Evolutionary conservation across 768 basidiomycete species (phyloP).

Genomic region (Mycena metata): DNA sequence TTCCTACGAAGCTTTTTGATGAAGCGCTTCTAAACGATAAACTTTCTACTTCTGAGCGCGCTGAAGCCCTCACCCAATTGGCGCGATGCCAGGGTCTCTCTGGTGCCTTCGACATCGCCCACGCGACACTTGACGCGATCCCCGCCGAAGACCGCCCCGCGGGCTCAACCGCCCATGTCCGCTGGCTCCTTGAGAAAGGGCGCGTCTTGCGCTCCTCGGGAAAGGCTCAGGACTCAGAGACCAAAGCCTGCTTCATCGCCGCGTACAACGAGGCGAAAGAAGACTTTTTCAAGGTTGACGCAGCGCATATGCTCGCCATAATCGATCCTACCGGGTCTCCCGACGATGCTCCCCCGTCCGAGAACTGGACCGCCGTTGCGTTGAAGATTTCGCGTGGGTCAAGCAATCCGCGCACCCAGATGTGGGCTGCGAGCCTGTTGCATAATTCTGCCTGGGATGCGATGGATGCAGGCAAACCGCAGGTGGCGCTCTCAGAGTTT

Average conservation of each 20-base stretch:
- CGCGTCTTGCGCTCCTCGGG: constrained; percentile 35
- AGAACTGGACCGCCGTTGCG: constrained; percentile 28
- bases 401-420: constrained; percentile 21
- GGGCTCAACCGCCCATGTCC: constrained; percentile 17
- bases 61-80: constrained; percentile 33
- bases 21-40: constrained; percentile 25
- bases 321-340: constrained; percentile 21
- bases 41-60: constrained; percentile 28
- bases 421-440: constrained; percentile 31
- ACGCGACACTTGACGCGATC: constrained; percentile 30
- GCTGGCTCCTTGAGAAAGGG: constrained; percentile 36
- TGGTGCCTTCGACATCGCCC: constrained; percentile 22
- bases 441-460: constrained; percentile 33
- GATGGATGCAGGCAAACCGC: constrained; percentile 18
- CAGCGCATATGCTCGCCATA: constrained; percentile 35
- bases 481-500: constrained; percentile 27
- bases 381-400: constrained; percentile 21
- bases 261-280: constrained; percentile 33
- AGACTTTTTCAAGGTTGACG: constrained; percentile 36
- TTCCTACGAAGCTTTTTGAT: constrained; percentile 30
- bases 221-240: constrained; percentile 28
- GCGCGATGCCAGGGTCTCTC: constrained; percentile 37
- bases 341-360: background rate
- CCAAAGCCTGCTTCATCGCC: constrained; percentile 30
- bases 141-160: constrained; percentile 16